Evolutionary conservation across 129 eudicot species (phyloP), one percentile per base, ranked within the genome.

Genomic region (Flaveria bidentis): DNA sequence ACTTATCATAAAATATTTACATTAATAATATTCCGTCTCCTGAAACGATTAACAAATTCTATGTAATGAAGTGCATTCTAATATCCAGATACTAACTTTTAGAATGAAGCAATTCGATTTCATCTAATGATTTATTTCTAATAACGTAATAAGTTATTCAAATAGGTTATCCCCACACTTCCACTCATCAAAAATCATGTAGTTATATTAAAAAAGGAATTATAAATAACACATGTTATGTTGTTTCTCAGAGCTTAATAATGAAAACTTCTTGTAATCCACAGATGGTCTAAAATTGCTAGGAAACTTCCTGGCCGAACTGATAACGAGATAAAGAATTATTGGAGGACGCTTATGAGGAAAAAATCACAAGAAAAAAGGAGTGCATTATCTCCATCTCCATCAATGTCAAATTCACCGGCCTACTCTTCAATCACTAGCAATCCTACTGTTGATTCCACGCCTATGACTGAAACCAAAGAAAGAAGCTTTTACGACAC

Each of bases 251-350:
- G n/a, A n/a, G n/a, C n/a, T n/a, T n/a, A n/a, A n/a, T n/a, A n/a
- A n/a, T n/a, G n/a, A n/a, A n/a, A n/a, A n/a, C n/a, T n/a, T n/a
- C 7, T 5, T 33, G 7, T 33, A 33, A 71, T 18, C 18, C 83
- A 82, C 80, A 93, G 98, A 77, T 93, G 98, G 98, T 93, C 98
- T 46, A 88, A 84, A 78, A 93, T 93, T 73, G 98, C 98, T 69
- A 72, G 87, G 4, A 90, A 86, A 80, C 79, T 93, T 72, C 96
- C 98, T 2, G 98, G 98, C 17, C 82, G 98, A 66, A 93, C 98
- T 0, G 98, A 93, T 47, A 93, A 93, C 6, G 98, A 93, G 81
- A 93, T 93, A 28, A 93, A 93, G 76, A 93, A 93, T 67, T 93
- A 93, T 22, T 93, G 98, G 96, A 85, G n/a, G 98, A 93, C 96